Percentiles rank a stretch among this genome's conserved stretches.
phyloP scores from a whole-genome alignment of 1,139 yeast species.

The Hyphopichia fennica region DNA sequence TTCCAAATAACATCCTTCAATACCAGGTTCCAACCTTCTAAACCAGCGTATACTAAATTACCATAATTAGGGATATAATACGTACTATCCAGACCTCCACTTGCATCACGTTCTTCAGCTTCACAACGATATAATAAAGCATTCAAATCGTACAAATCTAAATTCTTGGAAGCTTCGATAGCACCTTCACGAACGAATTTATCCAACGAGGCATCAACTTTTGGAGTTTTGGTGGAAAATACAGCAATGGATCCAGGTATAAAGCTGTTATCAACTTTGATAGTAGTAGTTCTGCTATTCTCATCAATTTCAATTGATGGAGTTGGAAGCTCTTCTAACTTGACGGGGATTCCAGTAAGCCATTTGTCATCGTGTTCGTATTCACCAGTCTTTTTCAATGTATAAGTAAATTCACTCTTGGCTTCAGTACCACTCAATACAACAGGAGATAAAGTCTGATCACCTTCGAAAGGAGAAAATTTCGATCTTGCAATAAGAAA shows the following conservation, averaged over 20 bases:
- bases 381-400: conserved; percentile 56
- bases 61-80: conserved; percentile 78
- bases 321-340: conserved; percentile 51
- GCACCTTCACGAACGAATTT: conserved; percentile 71
- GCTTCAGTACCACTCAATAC: conserved; percentile 67
- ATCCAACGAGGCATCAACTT: conserved; percentile 55
- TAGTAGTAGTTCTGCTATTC: conserved; percentile 41
- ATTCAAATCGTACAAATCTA: conserved; percentile 71
- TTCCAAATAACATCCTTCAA: conserved; percentile 60
- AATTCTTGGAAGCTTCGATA: conserved; percentile 60
- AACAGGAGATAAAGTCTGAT: conserved; percentile 60
- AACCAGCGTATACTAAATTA: conserved; percentile 76
- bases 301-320: conserved; percentile 48
- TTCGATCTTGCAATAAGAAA: conserved; percentile 86
- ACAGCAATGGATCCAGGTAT: conserved; percentile 92
- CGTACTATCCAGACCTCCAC: conserved; percentile 68
- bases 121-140: conserved; percentile 76
- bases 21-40: conserved; percentile 88
- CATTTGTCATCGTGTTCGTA: conserved; percentile 38
- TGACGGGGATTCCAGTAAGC: conserved; percentile 63
- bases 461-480: conserved; percentile 46
- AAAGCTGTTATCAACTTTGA: conserved; percentile 54
- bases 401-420: conserved; percentile 58
- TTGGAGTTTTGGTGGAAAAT: conserved; percentile 69
- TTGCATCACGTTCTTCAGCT: conserved; percentile 82